These are phyloP conservation scores for Pleurotus salmoneostramineus DNA, from an alignment of 768 basidiomycete genomes.

Conservation along the genomic window DNA sequence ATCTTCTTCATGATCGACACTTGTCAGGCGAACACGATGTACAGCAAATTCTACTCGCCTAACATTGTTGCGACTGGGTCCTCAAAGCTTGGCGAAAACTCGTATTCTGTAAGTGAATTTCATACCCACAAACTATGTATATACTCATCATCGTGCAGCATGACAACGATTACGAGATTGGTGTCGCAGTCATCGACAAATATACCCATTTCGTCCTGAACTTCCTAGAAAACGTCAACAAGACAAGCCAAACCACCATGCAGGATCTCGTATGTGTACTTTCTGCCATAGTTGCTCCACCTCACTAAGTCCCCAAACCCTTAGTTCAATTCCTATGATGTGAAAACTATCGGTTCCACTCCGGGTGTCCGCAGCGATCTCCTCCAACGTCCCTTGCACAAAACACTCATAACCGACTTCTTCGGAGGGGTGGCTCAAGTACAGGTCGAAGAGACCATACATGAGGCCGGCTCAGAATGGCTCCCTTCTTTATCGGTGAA, in stretches of 20 bases:
- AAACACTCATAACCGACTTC: constrained; percentile 74
- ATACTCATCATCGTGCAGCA: constrained; percentile 45
- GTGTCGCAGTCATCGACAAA: constrained; percentile 92
- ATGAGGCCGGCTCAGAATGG: background rate
- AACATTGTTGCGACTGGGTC: constrained; percentile 92
- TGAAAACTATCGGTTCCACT: constrained; percentile 71
- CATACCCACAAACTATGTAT: background rate
- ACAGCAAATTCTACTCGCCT: constrained; percentile 88
- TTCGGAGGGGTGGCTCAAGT: constrained; percentile 86
- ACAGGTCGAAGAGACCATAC: constrained; percentile 40
- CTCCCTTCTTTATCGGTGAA: background rate
- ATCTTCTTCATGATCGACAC: constrained; percentile 98
- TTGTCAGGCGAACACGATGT: constrained; percentile 97
- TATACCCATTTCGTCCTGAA: constrained; percentile 91
- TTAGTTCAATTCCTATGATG: constrained; percentile 84
- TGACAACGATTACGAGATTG: constrained; percentile 90
- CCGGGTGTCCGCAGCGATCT: constrained; percentile 88
- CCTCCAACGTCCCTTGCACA: constrained; percentile 62
- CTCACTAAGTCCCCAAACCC: background rate
- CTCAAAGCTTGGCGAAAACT: constrained; percentile 80
- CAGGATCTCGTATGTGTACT: constrained; percentile 68
- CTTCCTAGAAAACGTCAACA: constrained; percentile 90
- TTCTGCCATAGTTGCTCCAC: background rate
- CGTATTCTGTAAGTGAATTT: constrained; percentile 72
- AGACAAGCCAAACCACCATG: constrained; percentile 79